These are phyloP conservation scores for Vanderwaltozyma polyspora DNA, from an alignment of 805 yeast genomes.

Conservation along the genomic window DNA sequence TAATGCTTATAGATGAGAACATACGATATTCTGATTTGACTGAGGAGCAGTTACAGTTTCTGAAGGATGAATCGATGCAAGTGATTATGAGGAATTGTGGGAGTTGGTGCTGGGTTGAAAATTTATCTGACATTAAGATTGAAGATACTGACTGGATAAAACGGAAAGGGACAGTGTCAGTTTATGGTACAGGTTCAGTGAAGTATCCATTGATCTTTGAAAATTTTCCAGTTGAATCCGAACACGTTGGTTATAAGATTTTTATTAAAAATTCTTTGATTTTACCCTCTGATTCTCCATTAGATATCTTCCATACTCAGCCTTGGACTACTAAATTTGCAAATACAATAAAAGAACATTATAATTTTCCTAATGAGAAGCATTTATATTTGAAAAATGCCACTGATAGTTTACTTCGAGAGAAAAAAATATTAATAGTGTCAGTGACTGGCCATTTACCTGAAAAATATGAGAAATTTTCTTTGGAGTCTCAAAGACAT, in stretches of 20 bases:
- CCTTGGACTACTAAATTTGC: constrained; percentile 28
- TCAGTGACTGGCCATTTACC: constrained; percentile 25
- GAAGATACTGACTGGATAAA: constrained; percentile 7
- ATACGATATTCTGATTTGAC: constrained; percentile 20
- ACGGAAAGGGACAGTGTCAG: constrained; percentile 17
- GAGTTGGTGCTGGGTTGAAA: constrained; percentile 27
- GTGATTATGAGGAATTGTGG: constrained; percentile 12
- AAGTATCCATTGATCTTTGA: constrained; percentile 19
- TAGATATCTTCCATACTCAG: constrained; percentile 21
- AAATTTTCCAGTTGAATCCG: constrained; percentile 13
- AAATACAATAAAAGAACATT: constrained; percentile 28
- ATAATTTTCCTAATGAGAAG: constrained; percentile 27
- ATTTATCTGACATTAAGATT: constrained; percentile 8
- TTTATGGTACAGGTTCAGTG: constrained; percentile 21
- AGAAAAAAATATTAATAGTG: constrained; percentile 21
- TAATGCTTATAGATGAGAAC: constrained; percentile 5
- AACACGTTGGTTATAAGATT: constrained; percentile 12
- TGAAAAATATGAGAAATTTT: constrained; percentile 21
- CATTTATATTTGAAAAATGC: constrained; percentile 29
- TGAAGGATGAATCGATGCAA: constrained; percentile 19
- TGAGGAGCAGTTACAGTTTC: constrained; percentile 15
- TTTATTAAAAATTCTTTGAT: constrained; percentile 20
- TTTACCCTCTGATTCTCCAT: constrained; percentile 22
- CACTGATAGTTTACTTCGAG: constrained; percentile 9
- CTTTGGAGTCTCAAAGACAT: constrained; percentile 20